A percentile compares a stretch with the other conserved stretches of the same genome.
These are phyloP conservation scores for Auricularia sp. DNA, from an alignment of 768 basidiomycete species.

Conservation along the genomic window DNA sequence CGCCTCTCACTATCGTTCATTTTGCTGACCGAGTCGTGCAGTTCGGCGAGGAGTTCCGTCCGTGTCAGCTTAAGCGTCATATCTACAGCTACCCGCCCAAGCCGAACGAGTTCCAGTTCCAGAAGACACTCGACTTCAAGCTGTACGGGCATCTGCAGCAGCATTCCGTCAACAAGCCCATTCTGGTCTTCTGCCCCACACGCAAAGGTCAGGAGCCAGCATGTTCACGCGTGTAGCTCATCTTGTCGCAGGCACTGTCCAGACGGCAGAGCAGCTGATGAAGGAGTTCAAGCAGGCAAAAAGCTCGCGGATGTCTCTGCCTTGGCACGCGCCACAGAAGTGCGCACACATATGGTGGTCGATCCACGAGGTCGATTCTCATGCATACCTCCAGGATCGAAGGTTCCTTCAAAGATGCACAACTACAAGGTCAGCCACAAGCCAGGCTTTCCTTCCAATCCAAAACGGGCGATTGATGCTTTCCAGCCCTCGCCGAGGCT, in stretches of 20 bases:
- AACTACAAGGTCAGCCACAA: conserved; percentile 41
- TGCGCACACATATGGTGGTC: conserved; percentile 15
- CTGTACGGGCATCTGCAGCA: conserved; percentile 64
- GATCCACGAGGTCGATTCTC: neutral
- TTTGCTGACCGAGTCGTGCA: conserved; percentile 19
- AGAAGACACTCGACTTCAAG: conserved; percentile 57
- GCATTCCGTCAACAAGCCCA: conserved; percentile 71
- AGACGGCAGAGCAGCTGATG: conserved; percentile 67
- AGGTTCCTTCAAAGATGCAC: conserved; percentile 54
- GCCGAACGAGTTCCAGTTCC: conserved; percentile 74
- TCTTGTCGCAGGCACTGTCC: conserved; percentile 28
- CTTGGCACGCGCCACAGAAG: conserved; percentile 61
- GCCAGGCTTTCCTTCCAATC: neutral
- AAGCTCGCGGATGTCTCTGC: conserved; percentile 39
- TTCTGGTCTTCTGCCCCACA: conserved; percentile 81
- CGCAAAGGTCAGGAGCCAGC: conserved; percentile 51
- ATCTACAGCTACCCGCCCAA: conserved; percentile 65
- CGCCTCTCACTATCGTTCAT: neutral
- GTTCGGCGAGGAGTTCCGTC: conserved; percentile 91
- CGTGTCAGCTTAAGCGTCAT: conserved; percentile 65
- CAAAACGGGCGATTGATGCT: neutral
- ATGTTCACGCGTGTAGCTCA: neutral
- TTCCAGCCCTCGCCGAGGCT: conserved; percentile 46
- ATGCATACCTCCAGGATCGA: conserved; percentile 35
- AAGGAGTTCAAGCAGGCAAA: conserved; percentile 57